These are phyloP conservation scores for Isatis tinctoria DNA, from an alignment of 345 rosid species.

Conservation along the genomic window DNA sequence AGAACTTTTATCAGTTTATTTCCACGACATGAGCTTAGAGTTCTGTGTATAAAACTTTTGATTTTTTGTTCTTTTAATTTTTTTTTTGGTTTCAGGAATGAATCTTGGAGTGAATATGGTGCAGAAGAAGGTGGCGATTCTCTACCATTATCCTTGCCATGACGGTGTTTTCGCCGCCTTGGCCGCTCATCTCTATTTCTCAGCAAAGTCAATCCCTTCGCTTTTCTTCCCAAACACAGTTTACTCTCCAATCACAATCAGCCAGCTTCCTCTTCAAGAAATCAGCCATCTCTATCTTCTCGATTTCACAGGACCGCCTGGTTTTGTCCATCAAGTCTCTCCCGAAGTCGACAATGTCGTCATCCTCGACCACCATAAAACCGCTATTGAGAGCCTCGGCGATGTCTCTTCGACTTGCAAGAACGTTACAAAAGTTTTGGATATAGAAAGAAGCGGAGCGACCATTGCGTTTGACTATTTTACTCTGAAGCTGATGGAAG, in stretches of 20 bases:
- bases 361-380: conserved; percentile 67
- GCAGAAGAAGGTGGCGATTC: conserved; percentile 49
- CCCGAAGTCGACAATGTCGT: conserved; percentile 49
- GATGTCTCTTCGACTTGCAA: conserved; percentile 27
- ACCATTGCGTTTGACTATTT: conserved; percentile 76
- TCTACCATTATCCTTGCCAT: conserved; percentile 78
- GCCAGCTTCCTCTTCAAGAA: conserved; percentile 55
- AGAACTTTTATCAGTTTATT: not conserved
- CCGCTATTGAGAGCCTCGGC: conserved; percentile 48
- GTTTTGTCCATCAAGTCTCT: conserved; percentile 50
- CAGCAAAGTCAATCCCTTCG: conserved; percentile 42
- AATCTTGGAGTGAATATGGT: conserved; percentile 23
- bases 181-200: conserved; percentile 71
- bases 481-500: conserved; percentile 38
- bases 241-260: conserved; percentile 48
- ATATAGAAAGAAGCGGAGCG: conserved; percentile 69
- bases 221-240: conserved; percentile 72
- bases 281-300: conserved; percentile 61
- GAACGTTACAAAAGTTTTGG: conserved; percentile 53
- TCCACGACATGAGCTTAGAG: not conserved
- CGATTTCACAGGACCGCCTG: conserved; percentile 65
- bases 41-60: not conserved
- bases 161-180: conserved; percentile 77
- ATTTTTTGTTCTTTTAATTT: not conserved
- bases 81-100: conserved; percentile 15